Base-by-base conservation (phyloP, 768 basidiomycete species). In the Leccinum subtestaceum region DNA sequence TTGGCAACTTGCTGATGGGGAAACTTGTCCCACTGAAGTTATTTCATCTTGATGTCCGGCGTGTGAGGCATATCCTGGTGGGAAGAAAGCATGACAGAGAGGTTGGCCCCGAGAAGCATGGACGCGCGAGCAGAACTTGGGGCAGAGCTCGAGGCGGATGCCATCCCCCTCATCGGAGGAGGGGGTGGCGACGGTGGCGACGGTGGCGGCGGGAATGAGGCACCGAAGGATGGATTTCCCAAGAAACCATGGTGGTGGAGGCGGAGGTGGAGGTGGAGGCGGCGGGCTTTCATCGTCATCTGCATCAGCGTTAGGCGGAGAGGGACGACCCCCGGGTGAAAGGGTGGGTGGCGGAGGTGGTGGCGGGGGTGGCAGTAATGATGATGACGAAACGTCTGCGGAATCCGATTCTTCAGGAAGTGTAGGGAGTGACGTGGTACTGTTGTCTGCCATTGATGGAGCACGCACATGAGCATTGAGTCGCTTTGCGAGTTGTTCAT, bases 11-110 rank as follows among this genome's bases (percentile, higher is more conserved):
- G n/a, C n/a, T n/a, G n/a, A n/a, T n/a, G n/a, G n/a, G n/a, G n/a
- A n/a, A n/a, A n/a, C n/a, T n/a, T n/a, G n/a, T n/a, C n/a, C n/a
- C n/a, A n/a, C n/a, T n/a, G 95, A 56, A 99, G 78, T 71, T 98
- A 95, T 71, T 98, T 98, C 91, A 98, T 94, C 80, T 95, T 94
- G 36, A 85, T 90, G 60, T 82, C 87, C 2, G 95, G 91, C 32
- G 91, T 88, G 46, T 94, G 81, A 3, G 85, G 80, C 69, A 97
- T 84, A 67, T 93, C 92, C 74, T 98, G 97, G 52, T 93, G 89
- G 49, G 81, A 79, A 51, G 80, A 79, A 19, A 86, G 70, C 1
- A n/a, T 5, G 29, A 78, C 78, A 62, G 78, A 81, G 51, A 89
- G 68, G 62, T 84, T 86, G 21, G 80, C 73, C n/a, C 88, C 83